Conservation (phyloP, 306 rosid genomes). For the Crotalaria pallida region DNA sequence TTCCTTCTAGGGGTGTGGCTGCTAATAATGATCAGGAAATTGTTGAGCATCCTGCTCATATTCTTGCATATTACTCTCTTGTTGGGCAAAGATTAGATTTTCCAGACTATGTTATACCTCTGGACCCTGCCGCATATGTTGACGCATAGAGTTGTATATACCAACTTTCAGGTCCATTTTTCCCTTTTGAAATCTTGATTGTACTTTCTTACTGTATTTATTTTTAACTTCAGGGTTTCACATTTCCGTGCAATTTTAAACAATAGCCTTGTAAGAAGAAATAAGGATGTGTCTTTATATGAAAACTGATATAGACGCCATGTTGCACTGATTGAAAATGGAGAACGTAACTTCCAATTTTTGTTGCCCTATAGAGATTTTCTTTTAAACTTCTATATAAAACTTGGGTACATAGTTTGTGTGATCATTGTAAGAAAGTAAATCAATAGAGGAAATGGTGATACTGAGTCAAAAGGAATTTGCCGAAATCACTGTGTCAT, state of each 20-base stretch:
- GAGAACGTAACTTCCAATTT: no score
- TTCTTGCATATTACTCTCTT: conserved; percentile 93
- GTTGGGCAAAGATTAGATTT: conserved; percentile 89
- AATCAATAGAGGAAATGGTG: no score
- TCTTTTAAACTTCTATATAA: no score
- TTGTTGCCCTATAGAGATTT: no score
- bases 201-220: conserved; percentile 22
- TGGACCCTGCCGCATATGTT: conserved; percentile 30
- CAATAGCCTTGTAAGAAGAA: conserved; percentile 60
- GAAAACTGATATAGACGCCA: no score
- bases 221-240: conserved; percentile 21
- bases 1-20: conserved; percentile 54
- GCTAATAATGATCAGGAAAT: neutral
- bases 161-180: neutral
- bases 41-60: conserved; percentile 74
- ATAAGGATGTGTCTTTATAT: conserved; percentile 37
- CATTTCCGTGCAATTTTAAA: conserved; percentile 32
- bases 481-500: no score
- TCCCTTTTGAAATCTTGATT: conserved; percentile 30
- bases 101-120: conserved; percentile 60
- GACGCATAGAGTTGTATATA: conserved; percentile 42
- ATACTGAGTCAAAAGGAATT: no score
- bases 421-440: no score
- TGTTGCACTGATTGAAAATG: no score
- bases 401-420: no score